Evolutionary conservation across 179 eudicot species (phyloP), one percentile per base, ranked within the genome.

Genomic region (Dionaea muscipula): DNA sequence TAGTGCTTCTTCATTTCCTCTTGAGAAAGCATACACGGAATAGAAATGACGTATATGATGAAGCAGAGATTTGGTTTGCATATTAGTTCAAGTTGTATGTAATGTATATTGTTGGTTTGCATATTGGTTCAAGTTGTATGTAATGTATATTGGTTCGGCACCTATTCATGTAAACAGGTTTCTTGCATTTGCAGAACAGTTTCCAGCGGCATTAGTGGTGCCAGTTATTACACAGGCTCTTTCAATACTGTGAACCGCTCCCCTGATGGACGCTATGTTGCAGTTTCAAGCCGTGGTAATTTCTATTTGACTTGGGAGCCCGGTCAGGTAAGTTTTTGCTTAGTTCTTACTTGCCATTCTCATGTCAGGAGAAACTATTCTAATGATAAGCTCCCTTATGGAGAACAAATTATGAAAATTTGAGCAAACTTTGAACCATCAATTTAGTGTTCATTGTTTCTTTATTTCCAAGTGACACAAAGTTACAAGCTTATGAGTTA

Each of bases 161-260:
- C n/a, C n/a, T n/a, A 6, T 31, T 31, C 35, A 31, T 31, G 35
- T 1, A 43, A 7, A 43, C 21, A 17, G 20, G 7, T 43, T 49
- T 26, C 7, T 71, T 72, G 77, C 70, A 63, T 71, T 71, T 84
- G 82, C 98, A 91, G 95, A 81, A 91, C 98, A 78, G 95, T 91
- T 74, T 91, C 98, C 37, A 91, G 98, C 70, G 98, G 98, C 66
- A 91, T 91, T 47, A 91, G 95, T 71, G 98, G 98, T 72, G 98
- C 98, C 58, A 91, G 98, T 66, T 91, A 91, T 77, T 84, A 91
- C 53, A 91, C 98, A 53, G 98, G 98, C 14, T 80, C 94, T 56
- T 91, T 91, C 62, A 91, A 80, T 73, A 82, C 94, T 37, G 98
- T 91, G 47, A 91, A 82, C 68, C 94, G 98, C 51, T 91, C 98